phyloP scores from a whole-genome alignment of 768 basidiomycete species.

The Tylopilus sp. region DNA sequence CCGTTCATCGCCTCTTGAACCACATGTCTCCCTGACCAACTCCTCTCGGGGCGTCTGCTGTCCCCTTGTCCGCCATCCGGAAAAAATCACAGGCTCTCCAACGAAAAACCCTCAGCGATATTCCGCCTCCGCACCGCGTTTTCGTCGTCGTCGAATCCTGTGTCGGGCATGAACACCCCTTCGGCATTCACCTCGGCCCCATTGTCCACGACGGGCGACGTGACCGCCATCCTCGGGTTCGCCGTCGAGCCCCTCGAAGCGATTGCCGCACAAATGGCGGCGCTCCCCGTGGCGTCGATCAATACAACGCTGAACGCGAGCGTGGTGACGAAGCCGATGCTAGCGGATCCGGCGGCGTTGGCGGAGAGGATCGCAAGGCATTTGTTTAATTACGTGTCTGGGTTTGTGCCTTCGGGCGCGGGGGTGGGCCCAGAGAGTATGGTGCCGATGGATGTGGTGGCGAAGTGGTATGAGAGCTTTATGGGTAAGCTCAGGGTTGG shows the following conservation, averaged over 20 bases:
- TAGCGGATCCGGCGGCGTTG: slow-evolving; percentile 9
- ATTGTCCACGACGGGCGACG: slow-evolving; percentile 38
- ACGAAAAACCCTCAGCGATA: slow-evolving; percentile 87
- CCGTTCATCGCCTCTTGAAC: background rate
- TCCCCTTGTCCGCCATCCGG: too few species aligned
- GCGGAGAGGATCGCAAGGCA: slow-evolving; percentile 50
- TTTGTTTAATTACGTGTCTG: slow-evolving; percentile 70
- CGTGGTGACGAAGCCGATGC: slow-evolving; percentile 2
- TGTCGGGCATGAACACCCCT: slow-evolving; percentile 29
- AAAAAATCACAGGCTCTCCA: slow-evolving; percentile 79
- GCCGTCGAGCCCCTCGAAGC: slow-evolving; percentile 70
- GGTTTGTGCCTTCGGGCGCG: slow-evolving; percentile 52
- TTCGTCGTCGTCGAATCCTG: slow-evolving; percentile 31
- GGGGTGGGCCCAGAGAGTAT: slow-evolving; percentile 46
- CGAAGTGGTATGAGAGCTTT: slow-evolving; percentile 72
- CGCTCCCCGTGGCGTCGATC: slow-evolving; percentile 34
- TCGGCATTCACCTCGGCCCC: slow-evolving; percentile 31
- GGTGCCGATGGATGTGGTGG: slow-evolving; percentile 61
- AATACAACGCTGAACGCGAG: slow-evolving; percentile 22
- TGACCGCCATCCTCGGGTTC: slow-evolving; percentile 75
- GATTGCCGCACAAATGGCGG: slow-evolving; percentile 56
- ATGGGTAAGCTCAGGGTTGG: slow-evolving; percentile 53
- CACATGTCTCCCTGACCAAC: background rate
- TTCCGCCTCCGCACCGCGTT: slow-evolving; percentile 76
- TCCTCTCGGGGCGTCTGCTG: too few species aligned